Base-by-base conservation (phyloP, 805 yeast genomes). In the Komagataella pseudopastoris region DNA sequence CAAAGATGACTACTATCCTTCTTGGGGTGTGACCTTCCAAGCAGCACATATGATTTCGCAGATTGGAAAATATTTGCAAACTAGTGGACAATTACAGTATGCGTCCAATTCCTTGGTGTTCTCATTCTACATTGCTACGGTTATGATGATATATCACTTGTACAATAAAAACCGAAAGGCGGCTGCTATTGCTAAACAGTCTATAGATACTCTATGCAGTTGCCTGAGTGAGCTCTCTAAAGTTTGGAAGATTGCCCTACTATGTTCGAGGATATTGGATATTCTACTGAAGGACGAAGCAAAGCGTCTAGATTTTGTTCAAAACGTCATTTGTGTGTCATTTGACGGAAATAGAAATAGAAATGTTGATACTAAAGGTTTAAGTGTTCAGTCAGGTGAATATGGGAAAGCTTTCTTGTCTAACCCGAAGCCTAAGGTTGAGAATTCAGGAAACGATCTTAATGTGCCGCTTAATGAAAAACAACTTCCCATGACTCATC, bases 11-110 rank as follows among this genome's bases (percentile, higher is more conserved):
- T 59, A 60, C 56, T 81, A 80, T 60, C 87, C 88, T 5, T 77
- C 85, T n/a, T 80, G 87, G 83, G 87, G 89, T 7, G 83, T 85
- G 52, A 85, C 88, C 2, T 85, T 84, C 70, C 88, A 83, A 63
- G 86, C 91, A 1, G 87, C 91, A 2, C 77, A 85, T 59, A 82
- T 82, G 81, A 81, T 85, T 55, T 75, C 84, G 7, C 72, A 77
- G 52, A 82, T 82, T 53, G 70, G 76, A 48, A 81, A 77, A 52
- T 78, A 76, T 54, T 59, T 82, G 54, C 59, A 72, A 48, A 75
- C 72, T 49, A 70, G 73, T 46, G 71, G 72, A 51, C 77, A 77
- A 56, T 61, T 81, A 51, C 66, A 64, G 51, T 72, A 70, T 56
- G 74, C 78, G 53, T 85, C 85, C 20, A 77, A 81, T n/a, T 69